Base-by-base conservation (phyloP, 331 rosid genomes). In the Acacia concinna region DNA sequence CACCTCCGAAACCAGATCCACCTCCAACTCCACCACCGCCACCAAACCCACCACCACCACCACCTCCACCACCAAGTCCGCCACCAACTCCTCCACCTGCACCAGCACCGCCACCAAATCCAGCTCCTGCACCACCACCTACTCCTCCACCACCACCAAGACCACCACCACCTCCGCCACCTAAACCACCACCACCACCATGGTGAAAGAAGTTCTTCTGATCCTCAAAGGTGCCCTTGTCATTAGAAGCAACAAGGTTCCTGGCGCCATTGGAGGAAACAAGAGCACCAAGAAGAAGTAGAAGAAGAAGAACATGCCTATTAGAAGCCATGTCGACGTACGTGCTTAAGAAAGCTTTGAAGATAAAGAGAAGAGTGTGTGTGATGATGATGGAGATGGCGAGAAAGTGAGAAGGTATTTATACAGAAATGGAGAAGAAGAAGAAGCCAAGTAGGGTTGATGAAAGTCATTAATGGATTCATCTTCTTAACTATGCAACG, bases 41-140 rank as follows among this genome's bases (percentile, higher is more conserved):
- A 51, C 88, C 88, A 34, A 79, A 79, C 0, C 88, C 86, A 27
- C 88, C 88, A 2, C 88, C 88, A 0, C 81, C 41, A n/a, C n/a
- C n/a, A n/a, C n/a, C 83, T 0, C 88, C 88, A 1, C 86, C 88
- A 0, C 88, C 88, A 8, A 81, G 46, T 1, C 84, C 88, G 3
- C 86, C 86, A 5, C 88, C 88, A 43, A 60, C 82, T 11, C 88
- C 88, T 5, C 84, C 88, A 11, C 88, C 88, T 8, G 52, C 54
- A 6, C 88, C 88, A n/a, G 60, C 82, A 35, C 86, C 88, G 0
- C 44, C 85, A 56, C 88, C 88, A 75, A 85, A 85, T n/a, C 88
- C 88, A 8, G 70, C 77, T 71, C 88, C 88, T 0, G 80, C 28
- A 4, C 86, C 88, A n/a, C 82, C 86, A 21, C 88, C 88, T 65